Percentiles rank a stretch among this genome's conserved stretches.
Conservation (phyloP, 768 basidiomycete species). For the Psilocybe cyanescens region DNA sequence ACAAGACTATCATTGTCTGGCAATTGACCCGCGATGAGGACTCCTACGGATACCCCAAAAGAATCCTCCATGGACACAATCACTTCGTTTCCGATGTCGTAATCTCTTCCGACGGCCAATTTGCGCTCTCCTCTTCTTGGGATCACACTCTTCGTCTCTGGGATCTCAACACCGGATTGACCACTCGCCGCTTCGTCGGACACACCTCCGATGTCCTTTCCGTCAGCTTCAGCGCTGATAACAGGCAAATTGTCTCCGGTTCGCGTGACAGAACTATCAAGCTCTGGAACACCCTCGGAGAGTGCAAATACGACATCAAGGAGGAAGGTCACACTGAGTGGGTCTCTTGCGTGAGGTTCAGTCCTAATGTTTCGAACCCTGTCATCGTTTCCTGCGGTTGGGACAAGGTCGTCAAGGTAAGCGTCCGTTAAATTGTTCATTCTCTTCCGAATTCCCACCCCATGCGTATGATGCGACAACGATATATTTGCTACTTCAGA, state of each 20-base stretch:
- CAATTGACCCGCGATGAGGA: conserved; percentile 93
- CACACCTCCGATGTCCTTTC: conserved; percentile 98
- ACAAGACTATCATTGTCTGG: conserved; percentile 99
- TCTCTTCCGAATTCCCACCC: conserved; percentile 1
- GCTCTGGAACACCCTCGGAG: conserved; percentile 99
- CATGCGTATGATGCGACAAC: conserved; percentile 36
- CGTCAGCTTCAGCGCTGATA: conserved; percentile 99
- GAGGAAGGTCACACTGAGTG: conserved; percentile 99
- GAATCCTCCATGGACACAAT: conserved; percentile 97
- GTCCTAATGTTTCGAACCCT: conserved; percentile 95
- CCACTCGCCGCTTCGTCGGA: conserved; percentile 96
- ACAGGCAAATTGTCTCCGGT: conserved; percentile 98
- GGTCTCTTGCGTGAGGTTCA: conserved; percentile 99
- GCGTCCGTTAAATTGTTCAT: conserved; percentile 26
- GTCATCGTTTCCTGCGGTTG: conserved; percentile 99
- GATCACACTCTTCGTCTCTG: conserved; percentile 99
- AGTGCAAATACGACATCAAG: conserved; percentile 99
- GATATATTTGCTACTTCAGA: conserved; percentile 93
- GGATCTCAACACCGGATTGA: conserved; percentile 97
- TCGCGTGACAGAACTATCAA: conserved; percentile 98
- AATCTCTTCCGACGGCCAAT: conserved; percentile 99
- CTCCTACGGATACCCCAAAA: conserved; percentile 94
- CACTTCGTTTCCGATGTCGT: conserved; percentile 99
- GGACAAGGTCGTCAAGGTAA: conserved; percentile 99
- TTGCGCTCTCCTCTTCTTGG: conserved; percentile 99